Evolutionary conservation across 805 yeast species (phyloP), one percentile per base, ranked within the genome.

Genomic region (Tetrapisispora fleetii): DNA sequence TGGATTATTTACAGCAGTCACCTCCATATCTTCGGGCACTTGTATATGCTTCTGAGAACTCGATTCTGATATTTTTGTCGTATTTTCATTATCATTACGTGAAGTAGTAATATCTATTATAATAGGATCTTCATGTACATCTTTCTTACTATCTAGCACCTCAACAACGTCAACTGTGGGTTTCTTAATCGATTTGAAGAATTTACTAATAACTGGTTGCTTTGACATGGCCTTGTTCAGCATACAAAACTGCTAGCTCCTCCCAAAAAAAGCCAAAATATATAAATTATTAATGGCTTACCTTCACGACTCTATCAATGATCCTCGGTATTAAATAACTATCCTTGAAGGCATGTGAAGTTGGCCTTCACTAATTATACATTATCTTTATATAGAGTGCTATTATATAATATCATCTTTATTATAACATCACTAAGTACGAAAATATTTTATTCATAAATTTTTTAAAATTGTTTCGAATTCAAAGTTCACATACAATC

Each of bases 161-260:
- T 16, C 17, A n/a, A 6, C 10, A 6, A 14, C 24, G 27, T 39
- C 35, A 18, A 24, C 24, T 22, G 17, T 4, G 40, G 49, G 9
- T 46, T 10, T 7, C 42, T 43, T 50, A 13, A 43, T 53, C 16
- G 54, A 17, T 47, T 57, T 62, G 47, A 65, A 65, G 39, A 65
- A 65, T 46, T 53, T 54, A 45, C 67, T 64, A 3, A 64, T 64
- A 6, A 59, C 51, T 3, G 65, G 63, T 43, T 64, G 68, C 13
- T 45, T 47, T 3, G 52, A 50, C 67, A 62, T 33, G 7, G 13
- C 21, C 21, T 37, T 37, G n/a, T n/a, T n/a, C 13, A 16, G n/a
- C 21, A 37, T n/a, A 3, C 21, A n/a, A 4, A n/a, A 11, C 21
- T n/a, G 39, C n/a, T 16, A 37, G 11, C 6, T 4, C 21, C n/a